phyloP scores from a whole-genome alignment of 495 filamentous ascomycete genomes.

The Penicillium diatomitis region DNA sequence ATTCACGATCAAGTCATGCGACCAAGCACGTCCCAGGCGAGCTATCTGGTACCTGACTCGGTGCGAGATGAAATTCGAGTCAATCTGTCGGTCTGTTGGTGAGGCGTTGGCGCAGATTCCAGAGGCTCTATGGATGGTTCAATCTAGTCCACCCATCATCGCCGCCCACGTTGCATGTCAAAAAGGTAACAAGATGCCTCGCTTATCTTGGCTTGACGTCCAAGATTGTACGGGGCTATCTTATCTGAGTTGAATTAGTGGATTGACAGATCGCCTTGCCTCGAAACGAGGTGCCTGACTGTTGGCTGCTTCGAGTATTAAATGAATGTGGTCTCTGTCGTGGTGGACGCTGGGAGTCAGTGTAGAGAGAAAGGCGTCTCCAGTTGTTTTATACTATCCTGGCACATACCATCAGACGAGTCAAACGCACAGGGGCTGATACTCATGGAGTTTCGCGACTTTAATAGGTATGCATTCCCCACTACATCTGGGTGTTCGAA shows the following conservation, averaged over 20 bases:
- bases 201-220: conserved; percentile 17
- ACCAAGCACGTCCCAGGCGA: background rate
- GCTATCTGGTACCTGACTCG: background rate
- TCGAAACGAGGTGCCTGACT: background rate
- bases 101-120: conserved; percentile 16
- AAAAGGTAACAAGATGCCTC: background rate
- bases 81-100: conserved; percentile 10
- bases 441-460: conserved; percentile 28
- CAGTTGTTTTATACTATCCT: background rate
- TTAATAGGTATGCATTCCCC: conserved; percentile 23
- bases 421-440: background rate
- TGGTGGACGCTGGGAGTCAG: no score
- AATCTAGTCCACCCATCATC: conserved; percentile 15
- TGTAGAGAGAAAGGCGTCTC: background rate
- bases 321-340: no score
- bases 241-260: conserved; percentile 7
- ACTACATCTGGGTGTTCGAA: background rate
- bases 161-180: conserved; percentile 30
- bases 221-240: background rate
- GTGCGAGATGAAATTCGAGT: background rate
- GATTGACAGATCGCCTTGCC: background rate
- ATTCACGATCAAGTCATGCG: background rate
- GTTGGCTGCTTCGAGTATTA: no score
- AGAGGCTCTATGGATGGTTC: background rate
- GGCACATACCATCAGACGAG: background rate